Evolutionary conservation across 306 rosid genomes (phyloP).

Genomic region (Corylus avellana): DNA sequence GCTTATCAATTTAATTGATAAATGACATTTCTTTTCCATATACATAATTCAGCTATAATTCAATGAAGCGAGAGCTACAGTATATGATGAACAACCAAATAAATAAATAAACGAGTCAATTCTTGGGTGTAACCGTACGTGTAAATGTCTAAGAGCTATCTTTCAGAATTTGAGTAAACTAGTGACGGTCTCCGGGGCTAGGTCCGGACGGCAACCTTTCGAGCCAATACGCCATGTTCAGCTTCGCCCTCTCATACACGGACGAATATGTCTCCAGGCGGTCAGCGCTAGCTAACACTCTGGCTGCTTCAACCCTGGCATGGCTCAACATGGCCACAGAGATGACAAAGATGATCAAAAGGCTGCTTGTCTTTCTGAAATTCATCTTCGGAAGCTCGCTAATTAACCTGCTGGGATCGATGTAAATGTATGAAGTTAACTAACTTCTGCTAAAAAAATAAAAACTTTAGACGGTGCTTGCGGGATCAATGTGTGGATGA

Average conservation of each 20-base stretch:
- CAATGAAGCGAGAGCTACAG: neutral
- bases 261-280: too few species aligned
- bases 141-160: neutral
- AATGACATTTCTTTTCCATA: neutral
- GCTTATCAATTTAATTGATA: neutral
- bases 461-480: neutral
- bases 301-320: too few species aligned
- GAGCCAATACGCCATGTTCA: constrained; percentile 34
- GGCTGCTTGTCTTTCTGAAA: too few species aligned
- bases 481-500: neutral
- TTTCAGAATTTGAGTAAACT: neutral
- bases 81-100: neutral
- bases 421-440: neutral
- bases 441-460: neutral
- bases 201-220: constrained; percentile 36
- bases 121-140: neutral
- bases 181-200: constrained; percentile 36
- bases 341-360: too few species aligned
- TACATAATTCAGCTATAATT: neutral
- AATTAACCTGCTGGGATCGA: neutral
- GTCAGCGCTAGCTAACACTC: too few species aligned
- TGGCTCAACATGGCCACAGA: too few species aligned
- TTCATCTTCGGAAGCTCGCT: neutral
- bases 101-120: neutral
- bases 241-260: too few species aligned